A percentile compares a stretch with the other conserved stretches of the same genome.
Conservation (phyloP, 2,329 filamentous ascomycete genomes). For the Pseudogymnoascus sp. region DNA sequence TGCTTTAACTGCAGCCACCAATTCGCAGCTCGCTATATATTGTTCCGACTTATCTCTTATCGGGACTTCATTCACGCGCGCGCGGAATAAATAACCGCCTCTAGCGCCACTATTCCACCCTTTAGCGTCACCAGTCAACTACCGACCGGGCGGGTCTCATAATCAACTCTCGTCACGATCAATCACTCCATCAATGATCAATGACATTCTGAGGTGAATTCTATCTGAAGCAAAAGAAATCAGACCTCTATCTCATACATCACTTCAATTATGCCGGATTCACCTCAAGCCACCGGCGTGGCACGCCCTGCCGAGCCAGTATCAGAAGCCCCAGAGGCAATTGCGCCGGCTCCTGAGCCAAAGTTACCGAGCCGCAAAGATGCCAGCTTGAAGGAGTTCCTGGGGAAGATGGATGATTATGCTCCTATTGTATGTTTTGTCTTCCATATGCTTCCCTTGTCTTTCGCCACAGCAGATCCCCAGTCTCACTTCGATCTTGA, state of each 20-base stretch:
- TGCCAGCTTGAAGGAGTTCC: slow-evolving; percentile 82
- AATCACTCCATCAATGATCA: background rate
- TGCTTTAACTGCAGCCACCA: background rate
- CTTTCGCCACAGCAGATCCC: background rate
- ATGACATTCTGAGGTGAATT: background rate
- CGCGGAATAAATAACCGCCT: background rate
- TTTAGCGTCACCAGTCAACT: slow-evolving; percentile 3
- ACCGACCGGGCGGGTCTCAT: slow-evolving; percentile 3
- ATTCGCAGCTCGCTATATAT: background rate
- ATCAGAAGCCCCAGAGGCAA: slow-evolving; percentile 8
- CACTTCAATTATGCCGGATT: background rate
- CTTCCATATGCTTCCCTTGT: background rate
- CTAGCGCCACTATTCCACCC: background rate
- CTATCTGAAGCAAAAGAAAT: background rate
- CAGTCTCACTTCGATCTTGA: background rate
- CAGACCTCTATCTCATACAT: background rate
- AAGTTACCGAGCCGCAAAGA: slow-evolving; percentile 79
- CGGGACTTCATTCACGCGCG: background rate
- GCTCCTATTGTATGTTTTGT: slow-evolving; percentile 75
- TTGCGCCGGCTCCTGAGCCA: slow-evolving; percentile 47
- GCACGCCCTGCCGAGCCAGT: background rate
- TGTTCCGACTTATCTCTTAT: slow-evolving; percentile 1
- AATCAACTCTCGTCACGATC: slow-evolving; percentile 5
- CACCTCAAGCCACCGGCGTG: background rate
- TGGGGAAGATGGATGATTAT: slow-evolving; percentile 96